These are phyloP conservation scores for Coemansia sp. DNA, from an alignment of 192 early-diverging fungal genomes.

Conservation along the genomic window DNA sequence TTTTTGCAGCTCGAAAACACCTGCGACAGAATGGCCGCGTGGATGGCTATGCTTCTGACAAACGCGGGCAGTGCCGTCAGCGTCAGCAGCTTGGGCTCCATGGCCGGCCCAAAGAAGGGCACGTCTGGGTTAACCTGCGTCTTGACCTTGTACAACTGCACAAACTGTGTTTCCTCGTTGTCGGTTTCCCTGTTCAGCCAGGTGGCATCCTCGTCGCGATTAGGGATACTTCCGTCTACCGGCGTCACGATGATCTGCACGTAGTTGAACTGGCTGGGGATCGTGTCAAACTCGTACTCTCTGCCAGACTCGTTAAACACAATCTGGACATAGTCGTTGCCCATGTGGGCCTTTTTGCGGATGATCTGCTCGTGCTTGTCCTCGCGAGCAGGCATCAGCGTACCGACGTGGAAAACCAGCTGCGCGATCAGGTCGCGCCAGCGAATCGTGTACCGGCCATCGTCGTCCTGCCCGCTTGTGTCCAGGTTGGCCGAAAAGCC, in stretches of 20 bases:
- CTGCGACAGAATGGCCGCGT: constrained; percentile 89
- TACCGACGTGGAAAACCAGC: constrained; percentile 90
- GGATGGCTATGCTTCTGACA: constrained; percentile 80
- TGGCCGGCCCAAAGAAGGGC: constrained; percentile 79
- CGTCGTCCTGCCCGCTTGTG: constrained; percentile 69
- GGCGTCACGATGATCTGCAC: constrained; percentile 94
- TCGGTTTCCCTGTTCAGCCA: constrained; percentile 12
- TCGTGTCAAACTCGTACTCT: constrained; percentile 83
- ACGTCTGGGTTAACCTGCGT: constrained; percentile 74
- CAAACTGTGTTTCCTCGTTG: constrained; percentile 1
- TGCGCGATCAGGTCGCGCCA: constrained; percentile 83
- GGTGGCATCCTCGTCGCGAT: constrained; percentile 63
- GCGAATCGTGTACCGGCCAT: constrained; percentile 82
- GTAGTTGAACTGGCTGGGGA: constrained; percentile 94
- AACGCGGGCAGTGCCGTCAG: constrained; percentile 74
- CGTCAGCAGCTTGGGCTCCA: constrained; percentile 81
- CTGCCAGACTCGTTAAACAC: constrained; percentile 89
- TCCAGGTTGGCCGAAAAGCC: constrained; percentile 91
- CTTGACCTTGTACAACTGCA: constrained; percentile 60
- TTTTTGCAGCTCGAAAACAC: constrained; percentile 73
- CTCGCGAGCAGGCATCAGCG: constrained; percentile 85
- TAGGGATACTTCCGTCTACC: constrained; percentile 59
- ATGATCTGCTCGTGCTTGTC: constrained; percentile 73
- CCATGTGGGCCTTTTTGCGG: constrained; percentile 95
- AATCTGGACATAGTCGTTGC: constrained; percentile 95